A percentile compares a stretch with the other conserved stretches of the same genome.
Conservation (phyloP, 208 protist genomes). For the Trypanosoma lewisi region DNA sequence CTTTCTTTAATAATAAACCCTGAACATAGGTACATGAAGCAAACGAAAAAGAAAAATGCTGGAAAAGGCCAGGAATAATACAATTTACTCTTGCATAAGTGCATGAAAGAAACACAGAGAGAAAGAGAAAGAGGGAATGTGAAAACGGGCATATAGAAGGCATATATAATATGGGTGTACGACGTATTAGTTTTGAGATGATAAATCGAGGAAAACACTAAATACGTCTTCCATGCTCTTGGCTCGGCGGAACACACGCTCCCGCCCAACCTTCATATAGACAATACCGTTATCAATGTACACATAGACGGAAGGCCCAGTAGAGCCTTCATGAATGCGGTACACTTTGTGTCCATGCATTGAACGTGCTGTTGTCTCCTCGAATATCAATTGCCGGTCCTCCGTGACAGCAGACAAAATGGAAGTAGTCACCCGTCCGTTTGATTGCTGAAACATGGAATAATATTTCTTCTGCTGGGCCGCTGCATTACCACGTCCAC, state of each 20-base stretch:
- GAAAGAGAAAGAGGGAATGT: background rate
- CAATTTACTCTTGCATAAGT: background rate
- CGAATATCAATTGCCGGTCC: conserved; percentile 63
- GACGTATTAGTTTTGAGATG: background rate
- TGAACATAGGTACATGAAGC: background rate
- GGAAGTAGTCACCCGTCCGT: conserved; percentile 59
- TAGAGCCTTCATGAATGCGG: conserved; percentile 47
- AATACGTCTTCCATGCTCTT: conserved; percentile 80
- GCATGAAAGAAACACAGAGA: background rate
- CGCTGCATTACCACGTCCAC: conserved; percentile 39
- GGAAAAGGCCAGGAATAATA: background rate
- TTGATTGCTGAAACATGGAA: conserved; percentile 53
- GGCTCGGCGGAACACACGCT: conserved; percentile 43
- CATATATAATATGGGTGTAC: background rate
- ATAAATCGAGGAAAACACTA: conserved; percentile 10
- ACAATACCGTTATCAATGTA: conserved; percentile 75
- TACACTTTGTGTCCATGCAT: conserved; percentile 63
- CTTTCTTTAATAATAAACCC: background rate
- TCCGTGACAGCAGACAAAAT: conserved; percentile 69
- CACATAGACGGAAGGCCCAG: conserved; percentile 41
- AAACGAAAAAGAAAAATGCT: conserved; percentile 3
- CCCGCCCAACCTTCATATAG: conserved; percentile 44
- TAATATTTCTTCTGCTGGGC: conserved; percentile 67
- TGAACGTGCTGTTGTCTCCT: conserved; percentile 59
- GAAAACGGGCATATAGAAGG: no score